Conservation (phyloP, 768 basidiomycete genomes). For the Agrocybe praecox region DNA sequence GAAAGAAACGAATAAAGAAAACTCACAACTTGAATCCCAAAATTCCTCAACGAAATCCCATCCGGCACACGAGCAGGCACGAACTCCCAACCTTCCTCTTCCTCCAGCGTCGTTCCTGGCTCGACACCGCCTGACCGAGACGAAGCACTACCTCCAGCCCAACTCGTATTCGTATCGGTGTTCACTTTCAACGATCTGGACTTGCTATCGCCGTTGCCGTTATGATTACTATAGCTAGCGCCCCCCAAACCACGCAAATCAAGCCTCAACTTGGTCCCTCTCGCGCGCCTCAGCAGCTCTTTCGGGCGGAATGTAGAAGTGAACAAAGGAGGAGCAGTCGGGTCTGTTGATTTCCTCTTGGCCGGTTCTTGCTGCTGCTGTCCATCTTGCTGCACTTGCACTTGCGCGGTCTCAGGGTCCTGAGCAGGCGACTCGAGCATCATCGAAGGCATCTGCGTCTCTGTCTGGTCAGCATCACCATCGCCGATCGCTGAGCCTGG, state of each 20-base stretch:
- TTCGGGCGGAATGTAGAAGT: constrained; percentile 55
- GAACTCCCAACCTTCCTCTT: constrained; percentile 58
- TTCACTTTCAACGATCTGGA: background rate
- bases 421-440: background rate
- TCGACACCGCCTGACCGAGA: background rate
- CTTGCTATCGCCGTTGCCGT: too few species aligned
- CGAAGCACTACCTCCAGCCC: background rate
- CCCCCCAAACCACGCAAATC: background rate
- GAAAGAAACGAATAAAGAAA: constrained; percentile 7
- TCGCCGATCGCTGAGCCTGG: background rate
- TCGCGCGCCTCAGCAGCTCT: constrained; percentile 39
- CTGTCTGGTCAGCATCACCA: background rate
- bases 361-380: background rate
- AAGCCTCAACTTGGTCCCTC: background rate
- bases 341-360: constrained; percentile 20
- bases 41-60: constrained; percentile 84
- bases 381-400: background rate
- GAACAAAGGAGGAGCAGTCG: constrained; percentile 37
- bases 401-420: background rate
- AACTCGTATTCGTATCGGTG: too few species aligned
- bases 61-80: constrained; percentile 74
- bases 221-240: background rate
- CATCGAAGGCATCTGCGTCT: too few species aligned
- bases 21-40: constrained; percentile 87
- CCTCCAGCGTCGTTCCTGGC: constrained; percentile 4